Evolutionary conservation across 2,329 filamentous ascomycete species (phyloP), one percentile per base, ranked within the genome.

Genomic region (Calonectria hawksworthii): DNA sequence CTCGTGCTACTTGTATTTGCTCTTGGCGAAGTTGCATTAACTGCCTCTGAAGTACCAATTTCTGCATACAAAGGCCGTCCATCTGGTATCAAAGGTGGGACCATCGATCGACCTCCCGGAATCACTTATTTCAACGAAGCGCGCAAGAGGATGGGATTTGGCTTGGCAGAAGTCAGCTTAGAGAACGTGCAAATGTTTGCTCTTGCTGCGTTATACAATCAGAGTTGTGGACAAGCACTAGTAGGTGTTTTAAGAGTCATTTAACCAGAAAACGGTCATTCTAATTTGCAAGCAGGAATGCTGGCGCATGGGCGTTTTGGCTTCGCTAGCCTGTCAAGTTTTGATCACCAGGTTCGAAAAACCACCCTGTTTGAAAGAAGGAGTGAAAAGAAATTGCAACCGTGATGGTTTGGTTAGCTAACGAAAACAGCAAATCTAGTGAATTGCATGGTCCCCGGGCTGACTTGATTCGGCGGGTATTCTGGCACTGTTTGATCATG

Each of bases 41-140:
- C 89, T 52, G 89, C 88, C 9, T 83, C 86, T 6, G 89, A 89
- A 18, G 80, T 83, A 21, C 87, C 90, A 4, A 83, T 90, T 51
- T 84, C 85, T 61, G 79, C 83, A 8, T 83, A 86, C 67, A 86
- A 88, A 50, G 86, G 87, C 16, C 85, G 86, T 1, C 81, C 86
- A 1, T 90, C 90, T 77, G 90, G 90, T 3, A 84, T 92, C 30
- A 87, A 88, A 51, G 90, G 90, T 16, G 89, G 90, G 1, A 86
- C 87, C 2, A 77, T 82, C 3, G 84, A 86, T 18, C 85, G 84
- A 23, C 91, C 91, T 2, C 91, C 92, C 0, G 92, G 92, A 0
- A 80, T 93, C 3, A 86, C 86, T 1, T 86, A 92, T 44, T 93
- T 93, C 83, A 93, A 93, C 75, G 91, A 93, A 81, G 92, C 91